These are phyloP conservation scores for Asclepias syriaca DNA, from an alignment of 257 asterid species.

Conservation along the genomic window DNA sequence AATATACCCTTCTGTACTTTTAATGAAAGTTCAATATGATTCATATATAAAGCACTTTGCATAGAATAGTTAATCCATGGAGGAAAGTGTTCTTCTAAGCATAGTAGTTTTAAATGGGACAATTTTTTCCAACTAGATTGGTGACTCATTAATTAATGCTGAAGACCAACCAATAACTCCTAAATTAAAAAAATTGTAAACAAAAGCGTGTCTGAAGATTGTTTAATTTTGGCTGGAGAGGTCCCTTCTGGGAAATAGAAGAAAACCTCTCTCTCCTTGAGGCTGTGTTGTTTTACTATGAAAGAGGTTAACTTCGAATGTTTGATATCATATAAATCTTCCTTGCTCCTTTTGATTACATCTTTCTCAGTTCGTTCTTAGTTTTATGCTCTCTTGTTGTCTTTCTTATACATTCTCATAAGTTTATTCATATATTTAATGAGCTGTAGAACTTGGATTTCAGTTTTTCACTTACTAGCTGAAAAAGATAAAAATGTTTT, in stretches of 20 bases:
- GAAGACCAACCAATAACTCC: not conserved
- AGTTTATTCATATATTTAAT: not conserved
- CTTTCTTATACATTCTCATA: not conserved
- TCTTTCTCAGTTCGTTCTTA: not conserved
- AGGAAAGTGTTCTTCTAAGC: not conserved
- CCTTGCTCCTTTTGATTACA: not conserved
- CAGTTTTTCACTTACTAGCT: constrained; percentile 6
- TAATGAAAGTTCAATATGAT: not conserved
- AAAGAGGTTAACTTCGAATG: not conserved
- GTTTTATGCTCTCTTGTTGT: not conserved
- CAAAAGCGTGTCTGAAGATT: not conserved
- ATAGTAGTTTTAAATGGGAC: not conserved
- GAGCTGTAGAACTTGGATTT: constrained; percentile 4
- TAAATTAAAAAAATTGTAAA: not conserved
- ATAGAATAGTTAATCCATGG: not conserved
- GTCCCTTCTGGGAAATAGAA: not conserved
- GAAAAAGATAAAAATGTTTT: not conserved
- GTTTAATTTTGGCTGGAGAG: not conserved
- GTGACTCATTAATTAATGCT: not conserved
- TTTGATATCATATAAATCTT: not conserved
- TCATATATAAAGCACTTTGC: not conserved
- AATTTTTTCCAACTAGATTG: not conserved
- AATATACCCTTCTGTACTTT: not conserved
- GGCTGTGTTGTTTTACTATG: not conserved
- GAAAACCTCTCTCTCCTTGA: not conserved